Conservation (phyloP, 2,329 filamentous ascomycete genomes). For the Penicillium sp. region DNA sequence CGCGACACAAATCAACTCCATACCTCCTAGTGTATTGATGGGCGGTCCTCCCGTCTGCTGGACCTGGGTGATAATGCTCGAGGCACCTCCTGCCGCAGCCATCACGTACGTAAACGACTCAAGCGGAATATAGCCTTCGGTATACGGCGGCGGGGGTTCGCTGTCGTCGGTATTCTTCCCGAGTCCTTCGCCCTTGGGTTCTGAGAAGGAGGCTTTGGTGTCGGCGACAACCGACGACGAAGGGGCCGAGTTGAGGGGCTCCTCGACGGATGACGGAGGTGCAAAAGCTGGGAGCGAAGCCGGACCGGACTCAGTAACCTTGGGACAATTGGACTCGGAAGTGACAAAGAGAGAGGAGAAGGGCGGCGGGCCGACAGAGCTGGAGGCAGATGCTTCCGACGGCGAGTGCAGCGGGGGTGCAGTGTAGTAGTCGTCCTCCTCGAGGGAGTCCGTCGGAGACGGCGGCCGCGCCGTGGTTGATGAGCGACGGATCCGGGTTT, state of each 20-base stretch:
- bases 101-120: slow-evolving; percentile 93
- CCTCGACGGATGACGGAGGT: slow-evolving; percentile 52
- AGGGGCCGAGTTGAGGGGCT: slow-evolving; percentile 45
- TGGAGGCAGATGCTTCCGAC: slow-evolving; percentile 45
- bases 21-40: slow-evolving; percentile 84
- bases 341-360: slow-evolving; percentile 64
- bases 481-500: slow-evolving; percentile 23
- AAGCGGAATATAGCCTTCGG: slow-evolving; percentile 87
- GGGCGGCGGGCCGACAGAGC: slow-evolving; percentile 56
- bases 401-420: slow-evolving; percentile 41
- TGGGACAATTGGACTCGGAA: slow-evolving; percentile 39
- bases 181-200: slow-evolving; percentile 72
- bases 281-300: slow-evolving; percentile 51
- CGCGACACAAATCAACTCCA: slow-evolving; percentile 5
- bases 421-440: slow-evolving; percentile 42
- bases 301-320: slow-evolving; percentile 49
- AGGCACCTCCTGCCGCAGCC: slow-evolving; percentile 92
- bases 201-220: slow-evolving; percentile 80
- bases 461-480: slow-evolving; percentile 47
- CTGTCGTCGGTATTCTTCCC: slow-evolving; percentile 73
- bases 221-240: slow-evolving; percentile 60
- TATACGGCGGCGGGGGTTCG: slow-evolving; percentile 94
- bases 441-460: slow-evolving; percentile 36
- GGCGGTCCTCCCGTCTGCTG: slow-evolving; percentile 84
- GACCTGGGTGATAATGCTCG: slow-evolving; percentile 99